Conservation (phyloP, 257 asterid species). For the Solanum ossicruentum region DNA sequence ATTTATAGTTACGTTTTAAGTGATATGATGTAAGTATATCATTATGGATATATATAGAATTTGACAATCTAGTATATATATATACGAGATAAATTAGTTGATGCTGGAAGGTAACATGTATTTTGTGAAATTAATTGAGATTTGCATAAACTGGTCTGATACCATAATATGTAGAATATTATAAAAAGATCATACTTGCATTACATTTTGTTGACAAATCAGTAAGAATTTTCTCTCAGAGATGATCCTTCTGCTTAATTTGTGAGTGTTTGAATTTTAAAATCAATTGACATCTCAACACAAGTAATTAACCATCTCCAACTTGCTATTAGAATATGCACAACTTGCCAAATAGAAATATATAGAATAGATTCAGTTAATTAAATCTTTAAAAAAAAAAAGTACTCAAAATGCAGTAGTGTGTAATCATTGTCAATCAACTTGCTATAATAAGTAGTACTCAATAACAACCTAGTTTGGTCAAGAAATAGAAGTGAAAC, state of each 20-base stretch:
- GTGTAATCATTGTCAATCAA: not conserved
- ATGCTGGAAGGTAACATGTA: not conserved
- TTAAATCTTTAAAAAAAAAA: not conserved
- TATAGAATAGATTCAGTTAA: not conserved
- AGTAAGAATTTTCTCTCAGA: not conserved
- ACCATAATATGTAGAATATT: too few relatives aligned
- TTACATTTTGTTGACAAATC: not conserved
- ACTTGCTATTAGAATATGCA: not conserved
- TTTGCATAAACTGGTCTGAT: accelerated
- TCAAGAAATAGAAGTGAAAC: not conserved
- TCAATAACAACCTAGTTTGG: not conserved
- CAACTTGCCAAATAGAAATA: not conserved
- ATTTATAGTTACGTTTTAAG: not conserved
- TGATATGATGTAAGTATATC: not conserved
- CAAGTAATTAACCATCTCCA: not conserved
- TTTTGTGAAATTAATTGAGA: not conserved
- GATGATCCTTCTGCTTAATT: not conserved
- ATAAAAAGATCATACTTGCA: not conserved
- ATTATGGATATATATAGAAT: not conserved
- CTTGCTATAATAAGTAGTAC: not conserved
- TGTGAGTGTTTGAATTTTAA: not conserved
- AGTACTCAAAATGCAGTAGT: not conserved
- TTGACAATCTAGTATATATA: not conserved
- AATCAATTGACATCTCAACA: not conserved
- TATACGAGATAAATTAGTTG: not conserved